Evolutionary conservation across 805 yeast genomes (phyloP).

Genomic region (Cyberlindnera bimundalis): DNA sequence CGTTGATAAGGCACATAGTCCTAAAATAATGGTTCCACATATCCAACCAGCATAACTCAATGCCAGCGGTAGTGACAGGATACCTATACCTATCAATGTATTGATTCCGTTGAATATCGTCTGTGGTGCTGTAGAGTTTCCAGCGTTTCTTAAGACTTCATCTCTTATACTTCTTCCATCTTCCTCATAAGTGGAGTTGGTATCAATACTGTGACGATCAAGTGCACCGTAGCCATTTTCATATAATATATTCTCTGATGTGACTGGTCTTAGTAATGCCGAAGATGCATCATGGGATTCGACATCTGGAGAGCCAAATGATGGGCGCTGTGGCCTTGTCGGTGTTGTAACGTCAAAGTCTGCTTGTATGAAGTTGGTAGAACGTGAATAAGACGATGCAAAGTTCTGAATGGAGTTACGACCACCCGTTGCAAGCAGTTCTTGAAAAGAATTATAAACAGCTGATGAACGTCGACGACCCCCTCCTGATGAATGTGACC

Average conservation of each 20-base stretch:
- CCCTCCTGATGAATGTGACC: background rate
- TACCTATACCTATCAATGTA: constrained; percentile 72
- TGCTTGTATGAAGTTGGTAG: constrained; percentile 26
- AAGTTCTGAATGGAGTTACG: constrained; percentile 26
- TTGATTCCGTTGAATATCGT: constrained; percentile 77
- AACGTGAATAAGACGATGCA: constrained; percentile 27
- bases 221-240: constrained; percentile 4
- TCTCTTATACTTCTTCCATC: constrained; percentile 20
- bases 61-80: constrained; percentile 70
- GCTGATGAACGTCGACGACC: constrained; percentile 20
- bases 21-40: constrained; percentile 41
- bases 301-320: constrained; percentile 14
- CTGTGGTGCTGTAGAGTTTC: constrained; percentile 64
- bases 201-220: constrained; percentile 4
- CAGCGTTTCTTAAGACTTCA: constrained; percentile 21
- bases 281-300: constrained; percentile 14
- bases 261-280: constrained; percentile 12
- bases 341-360: constrained; percentile 26
- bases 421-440: constrained; percentile 24
- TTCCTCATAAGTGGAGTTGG: no score
- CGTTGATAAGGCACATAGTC: constrained; percentile 46
- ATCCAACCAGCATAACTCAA: constrained; percentile 67
- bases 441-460: constrained; percentile 26
- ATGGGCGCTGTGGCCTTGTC: constrained; percentile 16
- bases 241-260: background rate